Percentiles rank a stretch among this genome's conserved stretches.
These are phyloP conservation scores for Penicillium atrosanguineum DNA, from an alignment of 495 filamentous ascomycete genomes.

Conservation along the genomic window DNA sequence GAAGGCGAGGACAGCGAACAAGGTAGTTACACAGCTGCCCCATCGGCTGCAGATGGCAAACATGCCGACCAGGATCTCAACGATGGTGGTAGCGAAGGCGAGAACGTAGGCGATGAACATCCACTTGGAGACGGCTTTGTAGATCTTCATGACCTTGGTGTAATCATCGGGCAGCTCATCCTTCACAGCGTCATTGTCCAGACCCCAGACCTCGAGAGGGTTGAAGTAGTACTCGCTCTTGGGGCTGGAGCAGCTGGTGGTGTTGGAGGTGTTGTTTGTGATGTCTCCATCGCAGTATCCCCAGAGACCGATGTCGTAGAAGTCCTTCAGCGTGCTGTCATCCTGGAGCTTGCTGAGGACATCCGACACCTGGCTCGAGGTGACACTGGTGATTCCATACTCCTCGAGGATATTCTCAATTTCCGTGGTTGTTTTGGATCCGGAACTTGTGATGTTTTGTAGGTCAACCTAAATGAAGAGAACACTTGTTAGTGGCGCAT, in stretches of 20 bases:
- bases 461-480: conserved; percentile 30
- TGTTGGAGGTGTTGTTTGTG: conserved; percentile 38
- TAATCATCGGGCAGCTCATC: conserved; percentile 64
- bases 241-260: conserved; percentile 53
- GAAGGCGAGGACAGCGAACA: conserved; percentile 62
- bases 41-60: conserved; percentile 66
- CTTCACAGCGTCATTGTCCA: conserved; percentile 53
- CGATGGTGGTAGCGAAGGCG: conserved; percentile 66
- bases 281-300: conserved; percentile 76
- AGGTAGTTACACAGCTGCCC: conserved; percentile 73
- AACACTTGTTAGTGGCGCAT: conserved; percentile 9
- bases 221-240: conserved; percentile 77
- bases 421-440: conserved; percentile 19
- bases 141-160: conserved; percentile 63
- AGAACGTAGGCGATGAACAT: conserved; percentile 71
- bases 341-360: conserved; percentile 34
- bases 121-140: conserved; percentile 72
- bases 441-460: conserved; percentile 33
- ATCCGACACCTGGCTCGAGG: conserved; percentile 27
- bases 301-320: conserved; percentile 82
- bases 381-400: conserved; percentile 29
- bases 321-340: conserved; percentile 63
- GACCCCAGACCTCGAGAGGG: conserved; percentile 56
- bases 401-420: conserved; percentile 26
- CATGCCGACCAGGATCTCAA: conserved; percentile 67